Base-by-base conservation (phyloP, 2,329 filamentous ascomycete species). In the Aspergillus sp. region DNA sequence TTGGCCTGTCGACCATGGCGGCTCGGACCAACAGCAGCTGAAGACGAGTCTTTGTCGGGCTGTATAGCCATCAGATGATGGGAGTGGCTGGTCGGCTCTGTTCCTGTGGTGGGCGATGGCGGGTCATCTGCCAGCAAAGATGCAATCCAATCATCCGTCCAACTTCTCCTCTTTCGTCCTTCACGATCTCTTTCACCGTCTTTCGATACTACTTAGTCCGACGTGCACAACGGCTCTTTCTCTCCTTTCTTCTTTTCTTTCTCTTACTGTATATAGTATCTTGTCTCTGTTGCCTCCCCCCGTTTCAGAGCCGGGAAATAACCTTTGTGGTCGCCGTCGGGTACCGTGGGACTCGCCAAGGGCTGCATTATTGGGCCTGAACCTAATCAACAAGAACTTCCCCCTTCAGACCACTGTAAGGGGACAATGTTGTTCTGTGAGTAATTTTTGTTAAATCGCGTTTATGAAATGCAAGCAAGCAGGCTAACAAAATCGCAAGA, bases 61-160 rank as follows among this genome's bases (percentile, higher is more conserved):
- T 17, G 15, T 12, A 3, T 18, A 9, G 45, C 39, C 38, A 49
- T 55, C 53, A 55, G 53, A 55, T 55, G 53, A 55, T 55, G 48
- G 36, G 13, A 39, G 34, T 5, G 45, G 18, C 39, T 51, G 18
- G 5, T n/a, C 26, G 8, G 26, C 11, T 0, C 26, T 30, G 26
- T 30, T 9, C 26, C 26, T 30, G 26, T 30, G 26, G 26, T 11
- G 8, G 26, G 26, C 9, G 34, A 45, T 48, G 55, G 55, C 55
- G 55, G 48, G 55, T 57, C 55, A 57, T 57, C 55, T 53, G 55
- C 55, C 8, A 48, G 22, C 48, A 48, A 57, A 43, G 55, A 36
- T 34, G 48, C 48, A 42, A 57, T 44, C 17, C 48, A 17, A 18
- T 20, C 53, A 24, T 43, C 53, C 43, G 20, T 36, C 13, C 13